Conservation (phyloP, 129 eudicot species). For the Pittosporum tobira region DNA sequence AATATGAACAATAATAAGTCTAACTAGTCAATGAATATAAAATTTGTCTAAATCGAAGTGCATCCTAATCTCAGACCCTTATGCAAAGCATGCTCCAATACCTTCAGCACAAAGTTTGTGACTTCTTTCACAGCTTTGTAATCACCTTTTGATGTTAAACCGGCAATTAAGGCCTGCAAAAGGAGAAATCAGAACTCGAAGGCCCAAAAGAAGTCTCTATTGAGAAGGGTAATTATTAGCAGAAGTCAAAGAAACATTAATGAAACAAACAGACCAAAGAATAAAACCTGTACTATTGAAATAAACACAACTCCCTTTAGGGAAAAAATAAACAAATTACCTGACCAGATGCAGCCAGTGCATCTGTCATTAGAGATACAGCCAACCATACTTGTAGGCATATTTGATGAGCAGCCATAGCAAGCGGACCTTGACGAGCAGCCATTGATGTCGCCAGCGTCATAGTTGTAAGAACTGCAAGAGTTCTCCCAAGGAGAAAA, state of each 20-base stretch:
- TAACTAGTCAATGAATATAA: background rate
- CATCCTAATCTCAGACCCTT: background rate
- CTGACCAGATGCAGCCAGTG: constrained; percentile 89
- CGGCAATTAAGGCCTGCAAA: constrained; percentile 74
- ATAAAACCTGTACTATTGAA: background rate
- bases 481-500: constrained; percentile 88
- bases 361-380: constrained; percentile 87
- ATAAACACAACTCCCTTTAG: background rate
- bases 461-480: constrained; percentile 58
- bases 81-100: constrained; percentile 11
- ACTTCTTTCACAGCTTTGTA: constrained; percentile 65
- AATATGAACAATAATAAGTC: background rate
- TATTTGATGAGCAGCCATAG: constrained; percentile 98
- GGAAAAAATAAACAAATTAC: constrained; percentile 29
- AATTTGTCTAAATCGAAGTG: background rate
- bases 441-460: constrained; percentile 91
- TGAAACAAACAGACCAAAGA: background rate
- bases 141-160: constrained; percentile 64
- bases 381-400: constrained; percentile 94
- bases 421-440: constrained; percentile 88
- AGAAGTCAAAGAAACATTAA: background rate
- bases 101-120: constrained; percentile 64
- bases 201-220: background rate
- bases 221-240: background rate
- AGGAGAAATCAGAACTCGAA: constrained; percentile 6